These are phyloP conservation scores for Trypanosoma brucei DNA, from an alignment of 208 protist genomes.

Conservation along the genomic window DNA sequence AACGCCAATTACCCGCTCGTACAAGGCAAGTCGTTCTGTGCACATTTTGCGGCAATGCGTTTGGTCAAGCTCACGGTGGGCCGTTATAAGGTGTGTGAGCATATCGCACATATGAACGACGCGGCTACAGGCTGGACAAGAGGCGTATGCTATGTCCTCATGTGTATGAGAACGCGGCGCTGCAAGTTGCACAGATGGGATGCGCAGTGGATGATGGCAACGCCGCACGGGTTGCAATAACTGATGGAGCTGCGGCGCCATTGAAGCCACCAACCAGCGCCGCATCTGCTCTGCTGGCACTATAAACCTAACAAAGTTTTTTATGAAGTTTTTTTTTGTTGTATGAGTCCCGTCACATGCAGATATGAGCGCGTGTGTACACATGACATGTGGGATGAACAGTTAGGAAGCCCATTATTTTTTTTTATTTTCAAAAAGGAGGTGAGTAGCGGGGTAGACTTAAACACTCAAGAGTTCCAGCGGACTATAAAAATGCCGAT, in stretches of 20 bases:
- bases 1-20: slow-evolving; percentile 47
- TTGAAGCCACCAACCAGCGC: slow-evolving; percentile 7
- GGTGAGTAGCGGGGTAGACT: no score
- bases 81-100: slow-evolving; percentile 59
- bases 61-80: slow-evolving; percentile 45
- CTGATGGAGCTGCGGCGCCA: background rate
- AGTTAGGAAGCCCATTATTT: no score
- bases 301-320: no score
- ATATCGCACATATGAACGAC: slow-evolving; percentile 58
- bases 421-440: no score
- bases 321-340: no score
- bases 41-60: slow-evolving; percentile 51
- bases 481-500: no score
- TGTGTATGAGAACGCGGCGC: slow-evolving; percentile 44
- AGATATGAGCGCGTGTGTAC: no score
- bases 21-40: slow-evolving; percentile 56
- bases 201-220: slow-evolving; percentile 12
- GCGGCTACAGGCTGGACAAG: slow-evolving; percentile 56
- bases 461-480: no score
- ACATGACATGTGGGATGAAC: no score
- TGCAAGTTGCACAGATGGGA: slow-evolving; percentile 31
- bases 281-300: slow-evolving; percentile 12
- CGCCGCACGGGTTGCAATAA: slow-evolving; percentile 8
- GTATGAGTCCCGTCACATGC: no score
- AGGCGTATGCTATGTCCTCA: slow-evolving; percentile 57